Evolutionary conservation across 1,139 yeast genomes (phyloP).

Genomic region (Suzukiozyma palmioleophila): DNA sequence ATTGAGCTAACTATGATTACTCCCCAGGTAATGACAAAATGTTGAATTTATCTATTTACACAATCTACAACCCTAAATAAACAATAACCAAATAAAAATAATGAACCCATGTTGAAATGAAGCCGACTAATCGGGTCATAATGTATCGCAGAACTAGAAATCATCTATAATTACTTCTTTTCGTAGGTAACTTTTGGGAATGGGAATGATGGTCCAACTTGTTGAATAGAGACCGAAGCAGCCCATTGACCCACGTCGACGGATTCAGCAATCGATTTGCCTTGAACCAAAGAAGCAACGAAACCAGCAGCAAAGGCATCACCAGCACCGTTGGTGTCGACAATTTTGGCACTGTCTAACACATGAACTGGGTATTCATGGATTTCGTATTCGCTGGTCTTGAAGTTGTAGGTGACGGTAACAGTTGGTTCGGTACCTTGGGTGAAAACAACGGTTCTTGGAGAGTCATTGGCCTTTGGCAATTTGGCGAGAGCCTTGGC

Average conservation of each 20-base stretch:
- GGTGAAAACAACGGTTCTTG: constrained; percentile 86
- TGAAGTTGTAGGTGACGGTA: constrained; percentile 53
- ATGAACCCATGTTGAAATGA: constrained; percentile 14
- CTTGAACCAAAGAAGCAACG: constrained; percentile 81
- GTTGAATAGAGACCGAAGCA: constrained; percentile 87
- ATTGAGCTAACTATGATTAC: too few species aligned
- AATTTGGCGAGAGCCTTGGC: constrained; percentile 78
- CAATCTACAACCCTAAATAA: constrained; percentile 3
- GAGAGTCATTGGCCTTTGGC: constrained; percentile 69
- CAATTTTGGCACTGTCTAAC: constrained; percentile 61
- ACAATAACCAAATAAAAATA: constrained; percentile 4
- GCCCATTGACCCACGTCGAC: constrained; percentile 96
- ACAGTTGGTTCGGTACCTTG: constrained; percentile 91
- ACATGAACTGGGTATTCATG: constrained; percentile 65
- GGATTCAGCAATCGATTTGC: constrained; percentile 55
- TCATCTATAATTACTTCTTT: neutral
- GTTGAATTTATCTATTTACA: constrained; percentile 4
- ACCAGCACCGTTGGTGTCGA: constrained; percentile 98
- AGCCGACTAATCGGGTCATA: constrained; percentile 3
- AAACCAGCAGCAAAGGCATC: constrained; percentile 99
- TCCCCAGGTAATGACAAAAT: neutral
- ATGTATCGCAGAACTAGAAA: neutral
- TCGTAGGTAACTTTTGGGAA: constrained; percentile 64
- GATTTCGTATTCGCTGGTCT: constrained; percentile 42
- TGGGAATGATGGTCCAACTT: constrained; percentile 93